Evolutionary conservation across 768 basidiomycete genomes (phyloP).

Genomic region (Suillus plorans): DNA sequence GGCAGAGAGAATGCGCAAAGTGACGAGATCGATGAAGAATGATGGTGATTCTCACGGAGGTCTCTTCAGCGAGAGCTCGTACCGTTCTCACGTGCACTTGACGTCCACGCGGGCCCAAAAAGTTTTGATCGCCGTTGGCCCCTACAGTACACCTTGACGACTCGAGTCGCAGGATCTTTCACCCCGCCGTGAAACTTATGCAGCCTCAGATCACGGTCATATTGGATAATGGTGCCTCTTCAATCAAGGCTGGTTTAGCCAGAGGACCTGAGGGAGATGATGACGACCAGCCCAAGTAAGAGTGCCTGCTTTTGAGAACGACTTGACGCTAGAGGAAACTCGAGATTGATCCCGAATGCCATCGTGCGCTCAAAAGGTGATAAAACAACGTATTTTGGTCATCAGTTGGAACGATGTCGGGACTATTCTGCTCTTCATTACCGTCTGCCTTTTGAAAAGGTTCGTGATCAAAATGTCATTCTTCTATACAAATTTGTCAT

Average conservation of each 20-base stretch:
- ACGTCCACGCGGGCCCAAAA: not conserved
- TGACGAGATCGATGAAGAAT: not conserved
- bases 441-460: constrained; percentile 87
- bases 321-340: constrained; percentile 6
- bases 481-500: not conserved
- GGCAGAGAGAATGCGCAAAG: not conserved
- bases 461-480: constrained; percentile 29
- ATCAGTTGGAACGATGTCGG: constrained; percentile 74
- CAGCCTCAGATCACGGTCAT: constrained; percentile 47
- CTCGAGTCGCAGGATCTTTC: not conserved
- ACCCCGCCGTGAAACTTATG: not conserved
- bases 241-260: constrained; percentile 72
- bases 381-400: constrained; percentile 79
- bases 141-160: not conserved
- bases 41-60: not conserved
- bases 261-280: constrained; percentile 28
- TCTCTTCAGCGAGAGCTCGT: not conserved
- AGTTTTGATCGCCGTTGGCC: not conserved
- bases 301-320: not conserved
- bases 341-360: constrained; percentile 76
- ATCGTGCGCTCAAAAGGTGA: constrained; percentile 85
- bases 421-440: constrained; percentile 84
- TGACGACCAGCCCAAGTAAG: constrained; percentile 25
- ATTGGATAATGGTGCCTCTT: constrained; percentile 85
- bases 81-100: not conserved